phyloP scores from a whole-genome alignment of 1,284 basidiomycete species.

The Phaffia rhodozyma region DNA sequence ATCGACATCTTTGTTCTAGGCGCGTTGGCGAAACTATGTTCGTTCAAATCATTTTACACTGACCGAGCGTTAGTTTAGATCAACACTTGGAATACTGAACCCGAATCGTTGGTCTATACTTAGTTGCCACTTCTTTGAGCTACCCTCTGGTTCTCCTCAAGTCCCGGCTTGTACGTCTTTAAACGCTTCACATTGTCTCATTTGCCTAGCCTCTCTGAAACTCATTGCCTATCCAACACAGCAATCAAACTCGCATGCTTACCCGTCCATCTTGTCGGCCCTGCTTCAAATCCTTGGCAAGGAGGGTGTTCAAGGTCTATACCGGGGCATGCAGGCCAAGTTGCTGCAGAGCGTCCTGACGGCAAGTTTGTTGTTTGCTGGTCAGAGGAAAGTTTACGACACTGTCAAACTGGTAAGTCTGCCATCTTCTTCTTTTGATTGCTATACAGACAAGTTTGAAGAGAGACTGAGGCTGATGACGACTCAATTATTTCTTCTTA shows the following conservation, averaged over 20 bases:
- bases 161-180: slow-evolving; percentile 30
- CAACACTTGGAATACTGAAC: background rate
- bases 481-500: too few species aligned
- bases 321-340: slow-evolving; percentile 73
- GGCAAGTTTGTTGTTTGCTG: slow-evolving; percentile 76
- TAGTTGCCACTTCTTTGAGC: slow-evolving; percentile 34
- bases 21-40: slow-evolving; percentile 73
- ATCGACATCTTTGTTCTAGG: slow-evolving; percentile 84
- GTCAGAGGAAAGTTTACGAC: slow-evolving; percentile 52
- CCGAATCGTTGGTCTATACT: background rate
- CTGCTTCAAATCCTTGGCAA: slow-evolving; percentile 48
- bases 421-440: too few species aligned
- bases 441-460: too few species aligned
- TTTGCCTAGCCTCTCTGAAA: background rate
- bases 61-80: background rate
- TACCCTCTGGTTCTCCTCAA: slow-evolving; percentile 39
- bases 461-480: too few species aligned
- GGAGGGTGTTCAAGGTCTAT: slow-evolving; percentile 66
- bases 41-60: slow-evolving; percentile 22
- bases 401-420: slow-evolving; percentile 16
- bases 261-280: slow-evolving; percentile 33
- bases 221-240: slow-evolving; percentile 4
- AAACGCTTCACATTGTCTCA: background rate
- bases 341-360: slow-evolving; percentile 79
- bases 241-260: slow-evolving; percentile 38